Evolutionary conservation across 1,139 yeast species (phyloP).

Genomic region (Lodderomyces parapsilosis): DNA sequence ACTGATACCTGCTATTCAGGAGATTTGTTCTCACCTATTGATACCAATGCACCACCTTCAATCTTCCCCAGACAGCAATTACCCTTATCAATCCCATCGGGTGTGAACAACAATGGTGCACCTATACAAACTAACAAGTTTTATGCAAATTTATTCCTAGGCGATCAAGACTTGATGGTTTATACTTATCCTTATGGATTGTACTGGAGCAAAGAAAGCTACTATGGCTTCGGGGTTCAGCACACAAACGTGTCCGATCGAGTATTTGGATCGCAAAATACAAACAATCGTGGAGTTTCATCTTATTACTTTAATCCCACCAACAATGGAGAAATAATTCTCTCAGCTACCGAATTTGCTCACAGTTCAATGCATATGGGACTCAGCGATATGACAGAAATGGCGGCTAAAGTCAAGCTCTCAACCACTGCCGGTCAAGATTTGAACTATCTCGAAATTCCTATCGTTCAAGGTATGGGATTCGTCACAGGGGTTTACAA

Average conservation of each 20-base stretch:
- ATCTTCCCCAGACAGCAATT: slow-evolving; percentile 48
- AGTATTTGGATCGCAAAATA: slow-evolving; percentile 59
- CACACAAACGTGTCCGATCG: slow-evolving; percentile 58
- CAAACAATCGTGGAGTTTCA: slow-evolving; percentile 19
- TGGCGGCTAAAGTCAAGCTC: slow-evolving; percentile 56
- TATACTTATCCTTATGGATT: slow-evolving; percentile 86
- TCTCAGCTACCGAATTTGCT: slow-evolving; percentile 54
- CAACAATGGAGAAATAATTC: slow-evolving; percentile 49
- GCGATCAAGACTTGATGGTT: slow-evolving; percentile 56
- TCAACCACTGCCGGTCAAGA: slow-evolving; percentile 25
- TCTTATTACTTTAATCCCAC: slow-evolving; percentile 56
- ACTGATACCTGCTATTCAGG: slow-evolving; percentile 23
- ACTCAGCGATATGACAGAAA: slow-evolving; percentile 50
- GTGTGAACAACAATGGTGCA: slow-evolving; percentile 40
- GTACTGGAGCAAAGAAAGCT: slow-evolving; percentile 49
- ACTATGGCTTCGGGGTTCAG: slow-evolving; percentile 66
- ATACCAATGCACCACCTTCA: slow-evolving; percentile 47
- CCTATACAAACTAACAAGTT: slow-evolving; percentile 83
- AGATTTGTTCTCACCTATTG: slow-evolving; percentile 50
- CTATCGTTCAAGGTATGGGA: slow-evolving; percentile 77
- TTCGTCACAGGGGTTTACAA: slow-evolving; percentile 64
- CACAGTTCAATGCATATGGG: slow-evolving; percentile 32
- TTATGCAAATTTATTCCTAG: slow-evolving; percentile 75
- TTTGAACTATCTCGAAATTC: slow-evolving; percentile 35
- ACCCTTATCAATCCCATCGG: slow-evolving; percentile 50